These are phyloP conservation scores for Talaromyces islandicus DNA, from an alignment of 2,329 filamentous ascomycete genomes.

Conservation along the genomic window DNA sequence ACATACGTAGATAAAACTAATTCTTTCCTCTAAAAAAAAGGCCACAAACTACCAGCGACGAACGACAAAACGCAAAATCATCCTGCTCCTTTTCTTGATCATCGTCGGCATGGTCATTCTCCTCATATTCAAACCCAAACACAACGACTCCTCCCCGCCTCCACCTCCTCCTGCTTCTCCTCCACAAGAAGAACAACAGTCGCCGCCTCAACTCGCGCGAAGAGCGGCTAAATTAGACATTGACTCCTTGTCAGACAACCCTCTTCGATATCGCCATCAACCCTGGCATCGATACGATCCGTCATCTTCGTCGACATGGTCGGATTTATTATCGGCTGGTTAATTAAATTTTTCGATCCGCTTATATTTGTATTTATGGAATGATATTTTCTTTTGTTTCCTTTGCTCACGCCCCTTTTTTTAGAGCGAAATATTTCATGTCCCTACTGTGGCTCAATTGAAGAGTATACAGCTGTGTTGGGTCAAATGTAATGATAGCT, in stretches of 20 bases:
- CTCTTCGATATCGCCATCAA: not conserved
- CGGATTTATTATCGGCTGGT: not conserved
- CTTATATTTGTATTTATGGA: not conserved
- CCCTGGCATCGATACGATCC: not conserved
- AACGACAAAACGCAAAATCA: constrained; percentile 85
- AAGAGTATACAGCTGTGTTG: not conserved
- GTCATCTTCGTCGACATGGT: not conserved
- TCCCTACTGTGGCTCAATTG: not conserved
- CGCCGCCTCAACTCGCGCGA: not conserved
- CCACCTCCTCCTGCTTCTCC: not conserved
- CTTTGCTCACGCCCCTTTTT: not conserved
- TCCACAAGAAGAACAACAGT: not conserved
- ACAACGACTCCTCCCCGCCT: constrained; percentile 11
- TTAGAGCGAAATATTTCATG: not conserved
- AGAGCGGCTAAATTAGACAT: not conserved
- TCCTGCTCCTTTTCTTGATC: constrained; percentile 77
- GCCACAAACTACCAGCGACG: constrained; percentile 83
- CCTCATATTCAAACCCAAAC: constrained; percentile 71
- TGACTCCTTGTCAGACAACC: not conserved
- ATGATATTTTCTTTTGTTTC: not conserved
- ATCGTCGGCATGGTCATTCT: constrained; percentile 84
- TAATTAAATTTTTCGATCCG: not conserved
- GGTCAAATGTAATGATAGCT: not conserved
- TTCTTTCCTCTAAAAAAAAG: constrained; percentile 16
- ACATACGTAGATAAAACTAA: not conserved